Evolutionary conservation across 305 asterid genomes (phyloP).

Genomic region (Fraxinus latifolia): DNA sequence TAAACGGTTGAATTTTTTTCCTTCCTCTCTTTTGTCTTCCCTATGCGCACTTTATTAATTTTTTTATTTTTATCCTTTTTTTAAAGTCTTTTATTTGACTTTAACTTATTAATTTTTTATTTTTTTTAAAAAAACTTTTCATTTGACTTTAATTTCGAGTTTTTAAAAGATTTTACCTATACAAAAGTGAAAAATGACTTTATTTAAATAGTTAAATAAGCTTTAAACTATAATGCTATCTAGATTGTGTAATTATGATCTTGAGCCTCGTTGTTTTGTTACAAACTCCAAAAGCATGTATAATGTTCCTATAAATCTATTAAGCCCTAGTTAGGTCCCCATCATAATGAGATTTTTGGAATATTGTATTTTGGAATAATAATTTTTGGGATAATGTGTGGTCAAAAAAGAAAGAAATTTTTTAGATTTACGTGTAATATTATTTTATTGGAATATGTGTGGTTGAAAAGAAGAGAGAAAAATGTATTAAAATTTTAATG

Average conservation of each 20-base stretch:
- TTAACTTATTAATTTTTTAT: too few species aligned
- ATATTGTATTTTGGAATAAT: not conserved
- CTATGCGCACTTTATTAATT: not conserved
- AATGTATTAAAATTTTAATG: not conserved
- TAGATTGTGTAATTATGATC: not conserved
- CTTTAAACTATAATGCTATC: not conserved
- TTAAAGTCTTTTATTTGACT: not conserved
- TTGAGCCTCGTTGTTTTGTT: not conserved
- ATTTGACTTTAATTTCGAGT: not conserved
- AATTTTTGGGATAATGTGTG: not conserved
- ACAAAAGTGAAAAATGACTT: not conserved
- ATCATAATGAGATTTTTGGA: not conserved
- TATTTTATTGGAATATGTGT: too few species aligned
- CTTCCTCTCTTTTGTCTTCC: not conserved
- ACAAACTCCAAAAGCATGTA: not conserved
- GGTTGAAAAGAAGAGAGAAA: not conserved
- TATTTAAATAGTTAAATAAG: not conserved
- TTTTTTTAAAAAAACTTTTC: not conserved
- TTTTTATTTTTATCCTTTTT: not conserved
- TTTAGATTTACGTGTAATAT: too few species aligned
- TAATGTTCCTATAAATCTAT: not conserved
- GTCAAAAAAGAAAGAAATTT: not conserved
- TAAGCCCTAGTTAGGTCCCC: not conserved
- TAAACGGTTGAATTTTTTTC: not conserved
- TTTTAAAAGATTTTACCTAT: not conserved